Percentiles rank a stretch among this genome's conserved stretches.
Conservation (phyloP, 164 flowering plant species). For the Dillenia turbinata region DNA sequence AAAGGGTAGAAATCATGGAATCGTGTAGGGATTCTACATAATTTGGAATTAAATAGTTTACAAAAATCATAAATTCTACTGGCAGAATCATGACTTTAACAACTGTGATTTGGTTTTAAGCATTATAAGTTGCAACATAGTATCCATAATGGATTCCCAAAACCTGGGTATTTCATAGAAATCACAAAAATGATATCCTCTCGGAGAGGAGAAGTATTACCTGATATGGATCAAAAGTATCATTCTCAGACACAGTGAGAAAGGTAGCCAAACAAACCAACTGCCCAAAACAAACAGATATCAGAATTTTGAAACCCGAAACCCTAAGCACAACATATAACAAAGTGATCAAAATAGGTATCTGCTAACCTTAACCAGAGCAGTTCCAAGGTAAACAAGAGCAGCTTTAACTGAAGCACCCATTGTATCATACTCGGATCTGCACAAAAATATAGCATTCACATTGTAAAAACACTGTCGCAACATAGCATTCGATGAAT, state of each 20-base stretch:
- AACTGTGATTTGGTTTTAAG: too few relatives aligned
- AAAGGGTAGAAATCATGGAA: too few relatives aligned
- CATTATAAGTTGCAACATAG: too few relatives aligned
- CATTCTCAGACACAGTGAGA: constrained; percentile 89
- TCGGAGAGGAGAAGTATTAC: constrained; percentile 25
- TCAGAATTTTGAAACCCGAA: background rate
- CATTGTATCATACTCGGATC: constrained; percentile 95
- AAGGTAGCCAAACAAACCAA: constrained; percentile 96
- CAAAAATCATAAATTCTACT: too few relatives aligned
- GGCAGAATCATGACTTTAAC: too few relatives aligned
- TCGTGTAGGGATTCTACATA: too few relatives aligned
- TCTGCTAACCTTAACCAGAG: constrained; percentile 71
- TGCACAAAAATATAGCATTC: constrained; percentile 25
- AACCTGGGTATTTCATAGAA: too few relatives aligned
- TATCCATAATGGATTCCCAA: too few relatives aligned
- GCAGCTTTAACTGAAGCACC: constrained; percentile 91
- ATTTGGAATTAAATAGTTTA: too few relatives aligned
- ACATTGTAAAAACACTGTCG: too few relatives aligned
- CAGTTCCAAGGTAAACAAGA: constrained; percentile 83
- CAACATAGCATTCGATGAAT: background rate
- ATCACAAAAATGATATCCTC: background rate
- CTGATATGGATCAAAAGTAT: constrained; percentile 90
- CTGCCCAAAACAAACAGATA: constrained; percentile 31
- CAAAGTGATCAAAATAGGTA: background rate
- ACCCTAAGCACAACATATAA: background rate